Evolutionary conservation across 805 yeast genomes (phyloP).

Genomic region (Metschnikowia baotianmanensis): DNA sequence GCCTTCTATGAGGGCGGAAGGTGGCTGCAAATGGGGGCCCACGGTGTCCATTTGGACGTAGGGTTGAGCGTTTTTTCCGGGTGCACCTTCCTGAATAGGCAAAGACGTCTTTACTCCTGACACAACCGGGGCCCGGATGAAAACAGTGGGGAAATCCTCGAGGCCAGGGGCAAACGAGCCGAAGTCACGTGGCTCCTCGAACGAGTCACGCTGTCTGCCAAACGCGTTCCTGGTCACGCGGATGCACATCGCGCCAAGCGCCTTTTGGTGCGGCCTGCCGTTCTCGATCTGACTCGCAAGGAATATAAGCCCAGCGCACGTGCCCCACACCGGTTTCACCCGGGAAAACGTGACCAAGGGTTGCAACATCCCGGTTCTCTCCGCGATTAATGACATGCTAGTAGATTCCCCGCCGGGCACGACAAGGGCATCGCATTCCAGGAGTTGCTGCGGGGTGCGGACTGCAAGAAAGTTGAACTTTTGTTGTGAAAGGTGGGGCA

Average conservation of each 20-base stretch:
- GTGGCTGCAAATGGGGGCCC: conserved; percentile 14
- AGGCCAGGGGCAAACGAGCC: conserved; percentile 42
- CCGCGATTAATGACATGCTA: conserved; percentile 67
- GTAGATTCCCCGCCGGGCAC: conserved; percentile 76
- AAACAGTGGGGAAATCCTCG: conserved; percentile 45
- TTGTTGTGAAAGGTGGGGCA: conserved; percentile 13
- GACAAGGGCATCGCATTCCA: conserved; percentile 54
- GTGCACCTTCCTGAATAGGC: neutral
- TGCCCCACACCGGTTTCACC: conserved; percentile 70
- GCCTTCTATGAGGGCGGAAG: conserved; percentile 9
- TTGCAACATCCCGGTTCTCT: conserved; percentile 54
- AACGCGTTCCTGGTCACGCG: conserved; percentile 70
- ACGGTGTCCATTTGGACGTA: conserved; percentile 6
- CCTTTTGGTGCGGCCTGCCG: conserved; percentile 51
- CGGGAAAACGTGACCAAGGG: conserved; percentile 53
- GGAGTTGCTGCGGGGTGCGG: conserved; percentile 49
- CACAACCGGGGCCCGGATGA: conserved; percentile 78
- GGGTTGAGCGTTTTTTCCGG: too few relatives aligned
- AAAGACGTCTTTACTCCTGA: conserved; percentile 19
- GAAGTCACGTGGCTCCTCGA: conserved; percentile 46
- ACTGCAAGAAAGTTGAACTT: conserved; percentile 45
- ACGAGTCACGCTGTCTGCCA: conserved; percentile 74
- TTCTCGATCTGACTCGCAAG: conserved; percentile 53
- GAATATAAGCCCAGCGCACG: conserved; percentile 80
- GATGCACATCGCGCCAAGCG: conserved; percentile 64